Evolutionary conservation across 2,329 filamentous ascomycete species (phyloP).

Genomic region (Pleomassaria siparia): DNA sequence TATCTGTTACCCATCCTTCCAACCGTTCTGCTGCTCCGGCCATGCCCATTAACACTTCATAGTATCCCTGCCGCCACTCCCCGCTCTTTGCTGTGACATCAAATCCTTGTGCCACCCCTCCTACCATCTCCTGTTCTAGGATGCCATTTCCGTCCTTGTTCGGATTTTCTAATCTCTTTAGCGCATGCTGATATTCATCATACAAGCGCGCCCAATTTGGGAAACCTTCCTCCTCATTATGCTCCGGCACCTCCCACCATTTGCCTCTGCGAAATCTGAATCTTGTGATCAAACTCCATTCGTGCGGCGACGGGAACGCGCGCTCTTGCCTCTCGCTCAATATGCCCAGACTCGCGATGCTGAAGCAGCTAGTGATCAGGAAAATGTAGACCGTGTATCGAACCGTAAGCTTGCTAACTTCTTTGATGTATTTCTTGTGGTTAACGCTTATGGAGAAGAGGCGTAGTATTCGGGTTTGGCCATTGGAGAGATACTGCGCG

Average conservation of each 20-base stretch:
- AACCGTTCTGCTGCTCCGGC: slow-evolving; percentile 78
- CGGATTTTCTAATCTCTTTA: slow-evolving; percentile 70
- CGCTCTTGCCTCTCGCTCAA: slow-evolving; percentile 76
- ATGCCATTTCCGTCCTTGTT: slow-evolving; percentile 69
- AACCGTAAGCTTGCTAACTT: slow-evolving; percentile 68
- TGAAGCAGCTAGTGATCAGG: slow-evolving; percentile 61
- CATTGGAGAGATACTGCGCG: slow-evolving; percentile 40
- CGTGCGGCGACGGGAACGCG: slow-evolving; percentile 75
- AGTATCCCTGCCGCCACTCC: slow-evolving; percentile 84
- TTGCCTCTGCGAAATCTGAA: slow-evolving; percentile 64
- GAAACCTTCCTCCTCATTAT: slow-evolving; percentile 60
- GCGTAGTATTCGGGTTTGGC: slow-evolving; percentile 60
- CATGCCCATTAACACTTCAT: slow-evolving; percentile 74
- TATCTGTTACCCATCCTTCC: slow-evolving; percentile 76
- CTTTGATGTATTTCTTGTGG: slow-evolving; percentile 67
- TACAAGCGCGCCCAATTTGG: slow-evolving; percentile 72
- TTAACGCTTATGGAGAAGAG: slow-evolving; percentile 72
- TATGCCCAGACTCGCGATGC: slow-evolving; percentile 65
- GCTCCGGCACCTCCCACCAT: slow-evolving; percentile 52
- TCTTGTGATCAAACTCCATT: slow-evolving; percentile 75
- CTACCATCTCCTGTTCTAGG: slow-evolving; percentile 57
- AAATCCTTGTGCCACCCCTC: slow-evolving; percentile 53
- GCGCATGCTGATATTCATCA: slow-evolving; percentile 59
- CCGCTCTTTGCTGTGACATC: slow-evolving; percentile 77
- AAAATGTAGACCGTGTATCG: slow-evolving; percentile 70